Base-by-base conservation (phyloP, 768 basidiomycete genomes). In the Tulasnella sp. region DNA sequence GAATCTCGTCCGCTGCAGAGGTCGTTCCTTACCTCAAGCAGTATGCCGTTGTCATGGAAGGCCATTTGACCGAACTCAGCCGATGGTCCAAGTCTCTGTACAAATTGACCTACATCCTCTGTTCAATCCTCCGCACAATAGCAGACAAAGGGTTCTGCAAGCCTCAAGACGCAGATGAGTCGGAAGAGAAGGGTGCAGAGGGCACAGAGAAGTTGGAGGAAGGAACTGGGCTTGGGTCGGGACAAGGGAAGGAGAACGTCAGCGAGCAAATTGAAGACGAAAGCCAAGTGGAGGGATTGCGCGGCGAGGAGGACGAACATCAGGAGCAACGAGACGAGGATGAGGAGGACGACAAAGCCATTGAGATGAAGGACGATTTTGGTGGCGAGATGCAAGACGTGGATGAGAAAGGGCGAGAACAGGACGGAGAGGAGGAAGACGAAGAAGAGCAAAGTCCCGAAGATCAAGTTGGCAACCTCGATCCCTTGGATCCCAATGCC, bases 221-320 rank as follows among this genome's bases (percentile, higher is more conserved):
- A 46, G 97, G 97, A 5, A 89, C 92, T 3, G 98, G 98, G 4
- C 85, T 99, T 74, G 98, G 98, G 2, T 90, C 93, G 81, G 98
- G 98, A 1, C 86, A 88, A 2, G 98, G 98, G 0, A 86, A 87
- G 40, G 89, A 97, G 83, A 92, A 98, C 81, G 92, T 96, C 77
- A 95, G 93, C 86, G 92, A 95, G 81, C 93, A 98, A 82, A 96
- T 99, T 75, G 91, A 96, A 82, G 96, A 98, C 77, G 96, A 99
- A 84, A 92, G 93, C 81, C 97, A 99, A 81, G 93, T 99, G 9
- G 98, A 99, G 82, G 98, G 98, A 0, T 86, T 99, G 32, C 89
- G 91, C 82, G 92, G 89, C 18, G 86, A 86, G 69, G 80, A 84
- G 26, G 81, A 83, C 37, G 82, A 84, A 20, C 77, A 80, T 20